Conservation (phyloP, 1,284 basidiomycete species). For the Coniophora puteana region DNA sequence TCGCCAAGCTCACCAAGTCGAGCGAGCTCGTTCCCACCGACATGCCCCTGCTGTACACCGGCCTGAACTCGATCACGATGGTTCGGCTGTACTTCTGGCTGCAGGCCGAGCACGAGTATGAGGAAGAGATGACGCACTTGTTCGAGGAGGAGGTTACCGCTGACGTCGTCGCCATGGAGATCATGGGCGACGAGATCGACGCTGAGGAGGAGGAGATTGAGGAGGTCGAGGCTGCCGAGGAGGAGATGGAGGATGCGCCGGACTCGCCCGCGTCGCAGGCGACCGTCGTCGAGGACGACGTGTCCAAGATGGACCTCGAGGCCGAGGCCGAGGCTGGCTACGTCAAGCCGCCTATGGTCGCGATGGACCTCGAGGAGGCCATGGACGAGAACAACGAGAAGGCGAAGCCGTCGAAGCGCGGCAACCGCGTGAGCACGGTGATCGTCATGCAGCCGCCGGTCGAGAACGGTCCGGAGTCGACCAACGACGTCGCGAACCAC, state of each 20-base stretch:
- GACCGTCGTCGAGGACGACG: conserved; percentile 16
- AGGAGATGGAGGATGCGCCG: conserved; percentile 5
- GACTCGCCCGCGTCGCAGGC: conserved; percentile 10
- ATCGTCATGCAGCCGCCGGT: conserved; percentile 22
- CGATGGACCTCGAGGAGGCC: not conserved
- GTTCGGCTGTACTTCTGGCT: conserved; percentile 21
- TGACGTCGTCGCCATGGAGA: conserved; percentile 18
- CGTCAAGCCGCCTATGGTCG: not conserved
- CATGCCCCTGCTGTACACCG: conserved; percentile 19
- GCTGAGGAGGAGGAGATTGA: conserved; percentile 7
- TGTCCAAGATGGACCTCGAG: conserved; percentile 8
- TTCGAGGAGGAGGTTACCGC: conserved; percentile 21
- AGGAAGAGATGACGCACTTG: conserved; percentile 16
- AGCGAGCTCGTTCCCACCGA: conserved; percentile 14
- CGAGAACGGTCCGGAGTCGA: conserved; percentile 12
- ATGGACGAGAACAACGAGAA: conserved; percentile 3
- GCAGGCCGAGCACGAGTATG: conserved; percentile 22
- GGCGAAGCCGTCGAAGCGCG: not conserved
- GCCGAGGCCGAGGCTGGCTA: conserved; percentile 1
- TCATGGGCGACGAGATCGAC: conserved; percentile 14
- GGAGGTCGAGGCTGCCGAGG: conserved; percentile 2
- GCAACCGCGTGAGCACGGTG: conserved; percentile 11
- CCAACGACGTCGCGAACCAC: conserved; percentile 18
- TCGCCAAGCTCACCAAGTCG: conserved; percentile 16
- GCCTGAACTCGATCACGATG: conserved; percentile 22